Evolutionary conservation across 2,329 filamentous ascomycete species (phyloP).

Genomic region (Grosmannia penicillata): DNA sequence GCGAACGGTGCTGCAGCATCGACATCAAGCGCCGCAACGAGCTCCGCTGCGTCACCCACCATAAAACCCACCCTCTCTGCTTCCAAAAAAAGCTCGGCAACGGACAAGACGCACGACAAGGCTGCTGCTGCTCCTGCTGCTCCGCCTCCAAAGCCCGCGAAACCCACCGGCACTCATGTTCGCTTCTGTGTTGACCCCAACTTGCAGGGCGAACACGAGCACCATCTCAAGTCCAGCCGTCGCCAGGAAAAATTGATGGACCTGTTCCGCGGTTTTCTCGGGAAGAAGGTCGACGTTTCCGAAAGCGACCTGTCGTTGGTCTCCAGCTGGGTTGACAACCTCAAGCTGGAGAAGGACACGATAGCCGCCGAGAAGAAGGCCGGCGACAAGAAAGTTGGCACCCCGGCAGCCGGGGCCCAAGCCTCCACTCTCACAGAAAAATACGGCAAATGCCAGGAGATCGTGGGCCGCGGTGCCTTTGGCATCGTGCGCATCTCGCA

Average conservation of each 20-base stretch:
- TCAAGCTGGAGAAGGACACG: slow-evolving; percentile 74
- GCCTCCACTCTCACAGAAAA: slow-evolving; percentile 66
- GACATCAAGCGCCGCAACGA: slow-evolving; percentile 3
- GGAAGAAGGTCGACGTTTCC: slow-evolving; percentile 63
- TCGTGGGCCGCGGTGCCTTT: slow-evolving; percentile 91
- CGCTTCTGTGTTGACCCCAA: slow-evolving; percentile 37
- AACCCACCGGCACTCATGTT: slow-evolving; percentile 17
- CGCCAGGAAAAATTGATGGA: slow-evolving; percentile 90
- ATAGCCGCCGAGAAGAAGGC: slow-evolving; percentile 50
- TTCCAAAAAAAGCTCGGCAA: slow-evolving; percentile 27
- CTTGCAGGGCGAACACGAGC: slow-evolving; percentile 60
- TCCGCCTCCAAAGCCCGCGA: slow-evolving; percentile 20
- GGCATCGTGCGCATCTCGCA: slow-evolving; percentile 96
- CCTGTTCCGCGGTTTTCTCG: slow-evolving; percentile 77
- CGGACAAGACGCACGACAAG: slow-evolving; percentile 22
- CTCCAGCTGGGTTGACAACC: slow-evolving; percentile 88
- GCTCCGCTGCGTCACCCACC: slow-evolving; percentile 18
- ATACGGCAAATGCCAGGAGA: slow-evolving; percentile 96
- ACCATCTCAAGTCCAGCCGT: slow-evolving; percentile 77
- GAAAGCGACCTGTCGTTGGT: slow-evolving; percentile 83
- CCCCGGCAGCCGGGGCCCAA: slow-evolving; percentile 17
- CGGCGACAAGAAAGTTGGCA: slow-evolving; percentile 6
- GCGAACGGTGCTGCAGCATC: slow-evolving; percentile 3
- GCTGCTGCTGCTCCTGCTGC: slow-evolving; percentile 15
- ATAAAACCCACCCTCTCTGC: slow-evolving; percentile 24